Evolutionary conservation across 768 basidiomycete species (phyloP).

Genomic region (Xerocomus spinulosus): DNA sequence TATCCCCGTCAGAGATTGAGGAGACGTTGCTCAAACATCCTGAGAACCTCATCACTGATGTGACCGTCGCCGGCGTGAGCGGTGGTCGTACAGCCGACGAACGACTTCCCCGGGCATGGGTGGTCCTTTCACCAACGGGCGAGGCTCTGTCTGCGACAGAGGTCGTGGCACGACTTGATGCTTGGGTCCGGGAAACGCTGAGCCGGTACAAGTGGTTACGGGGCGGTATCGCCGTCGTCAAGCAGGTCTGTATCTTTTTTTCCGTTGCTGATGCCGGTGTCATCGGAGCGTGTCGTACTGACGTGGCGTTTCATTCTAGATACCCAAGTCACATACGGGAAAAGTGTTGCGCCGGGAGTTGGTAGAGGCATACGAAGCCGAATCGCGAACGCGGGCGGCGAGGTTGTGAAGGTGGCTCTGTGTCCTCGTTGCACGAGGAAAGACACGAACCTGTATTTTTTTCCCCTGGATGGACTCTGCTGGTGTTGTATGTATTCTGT

Average conservation of each 20-base stretch:
- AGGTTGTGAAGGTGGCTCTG: constrained; percentile 18
- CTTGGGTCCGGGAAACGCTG: constrained; percentile 57
- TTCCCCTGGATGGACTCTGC: neutral
- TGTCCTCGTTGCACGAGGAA: no score
- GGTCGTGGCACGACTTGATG: constrained; percentile 46
- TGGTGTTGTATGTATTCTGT: no score
- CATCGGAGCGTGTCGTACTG: neutral
- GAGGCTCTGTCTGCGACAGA: constrained; percentile 40
- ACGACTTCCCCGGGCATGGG: constrained; percentile 73
- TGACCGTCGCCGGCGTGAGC: constrained; percentile 66
- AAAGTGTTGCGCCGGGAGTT: constrained; percentile 62
- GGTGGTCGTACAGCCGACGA: constrained; percentile 70
- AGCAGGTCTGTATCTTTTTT: constrained; percentile 46
- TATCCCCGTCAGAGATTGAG: constrained; percentile 79
- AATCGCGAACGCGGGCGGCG: constrained; percentile 14
- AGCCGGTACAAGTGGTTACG: constrained; percentile 76
- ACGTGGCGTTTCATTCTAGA: constrained; percentile 33
- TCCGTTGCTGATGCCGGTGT: neutral
- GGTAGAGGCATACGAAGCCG: constrained; percentile 52
- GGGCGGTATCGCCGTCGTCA: constrained; percentile 64
- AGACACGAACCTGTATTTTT: neutral
- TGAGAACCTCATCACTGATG: constrained; percentile 56
- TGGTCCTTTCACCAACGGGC: constrained; percentile 59
- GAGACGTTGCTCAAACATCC: constrained; percentile 59
- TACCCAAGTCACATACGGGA: constrained; percentile 72